Evolutionary conservation across 1,284 basidiomycete species (phyloP).

Genomic region (Cutaneotrichosporon sp.): DNA sequence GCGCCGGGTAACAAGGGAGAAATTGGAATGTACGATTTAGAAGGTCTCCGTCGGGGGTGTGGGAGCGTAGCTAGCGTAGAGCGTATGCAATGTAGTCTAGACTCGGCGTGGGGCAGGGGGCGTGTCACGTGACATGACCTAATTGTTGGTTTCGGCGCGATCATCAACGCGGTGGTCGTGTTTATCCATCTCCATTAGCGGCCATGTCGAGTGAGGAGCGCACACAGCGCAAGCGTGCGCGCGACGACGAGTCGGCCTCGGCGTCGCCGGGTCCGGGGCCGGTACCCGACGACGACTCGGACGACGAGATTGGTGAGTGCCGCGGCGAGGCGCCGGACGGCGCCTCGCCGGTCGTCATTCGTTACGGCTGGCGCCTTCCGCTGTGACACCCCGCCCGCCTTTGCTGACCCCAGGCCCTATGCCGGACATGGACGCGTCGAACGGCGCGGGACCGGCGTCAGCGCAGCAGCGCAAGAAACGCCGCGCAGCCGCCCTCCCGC

Average conservation of each 20-base stretch:
- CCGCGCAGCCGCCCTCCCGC: constrained; percentile 58
- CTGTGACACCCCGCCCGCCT: neutral
- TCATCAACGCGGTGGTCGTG: too few species aligned
- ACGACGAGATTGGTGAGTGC: constrained; percentile 44
- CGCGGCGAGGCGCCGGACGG: too few species aligned
- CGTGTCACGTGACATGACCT: neutral
- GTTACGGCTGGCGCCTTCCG: neutral
- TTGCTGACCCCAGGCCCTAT: constrained; percentile 22
- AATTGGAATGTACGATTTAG: constrained; percentile 7
- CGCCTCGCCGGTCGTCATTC: too few species aligned
- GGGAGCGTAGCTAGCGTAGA: neutral
- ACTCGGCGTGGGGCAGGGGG: neutral
- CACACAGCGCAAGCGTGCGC: constrained; percentile 4
- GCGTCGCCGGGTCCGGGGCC: constrained; percentile 22
- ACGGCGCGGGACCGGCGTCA: constrained; percentile 8
- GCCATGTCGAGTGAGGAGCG: constrained; percentile 13
- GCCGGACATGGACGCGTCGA: constrained; percentile 16
- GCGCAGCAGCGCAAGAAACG: constrained; percentile 27
- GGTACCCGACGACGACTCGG: constrained; percentile 36
- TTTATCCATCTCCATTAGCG: too few species aligned
- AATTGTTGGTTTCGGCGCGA: too few species aligned
- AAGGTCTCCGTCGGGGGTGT: neutral
- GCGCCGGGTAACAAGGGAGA: neutral
- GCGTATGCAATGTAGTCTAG: neutral
- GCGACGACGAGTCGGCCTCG: constrained; percentile 4